Percentiles rank a stretch among this genome's conserved stretches.
Evolutionary conservation across 179 eudicot species (phyloP).

Genomic region (Beta macrorhiza): DNA sequence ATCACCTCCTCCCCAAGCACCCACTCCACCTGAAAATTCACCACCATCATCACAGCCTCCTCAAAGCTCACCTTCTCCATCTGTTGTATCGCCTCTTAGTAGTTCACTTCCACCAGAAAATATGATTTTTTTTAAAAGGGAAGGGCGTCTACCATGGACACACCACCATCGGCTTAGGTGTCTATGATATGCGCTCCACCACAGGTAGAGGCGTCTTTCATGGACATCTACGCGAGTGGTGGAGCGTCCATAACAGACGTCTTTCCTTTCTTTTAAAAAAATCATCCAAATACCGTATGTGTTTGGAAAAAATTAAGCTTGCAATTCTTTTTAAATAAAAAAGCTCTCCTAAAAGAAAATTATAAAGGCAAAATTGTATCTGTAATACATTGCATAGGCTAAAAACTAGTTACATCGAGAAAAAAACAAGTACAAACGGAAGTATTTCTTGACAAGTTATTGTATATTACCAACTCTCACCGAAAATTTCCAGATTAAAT

Average conservation of each 20-base stretch:
- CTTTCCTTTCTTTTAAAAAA: neutral
- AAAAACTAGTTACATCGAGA: too few relatives aligned
- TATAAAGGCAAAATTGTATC: too few relatives aligned
- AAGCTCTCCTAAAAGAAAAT: too few relatives aligned
- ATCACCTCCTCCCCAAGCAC: neutral
- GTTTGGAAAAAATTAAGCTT: too few relatives aligned
- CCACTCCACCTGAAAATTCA: conserved; percentile 26
- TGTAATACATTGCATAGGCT: too few relatives aligned
- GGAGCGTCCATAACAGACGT: neutral
- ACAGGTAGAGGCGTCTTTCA: too few relatives aligned
- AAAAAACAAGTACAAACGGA: too few relatives aligned
- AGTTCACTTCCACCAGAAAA: conserved; percentile 23
- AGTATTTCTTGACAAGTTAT: too few relatives aligned
- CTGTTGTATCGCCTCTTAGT: conserved; percentile 27
- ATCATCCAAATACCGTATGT: neutral
- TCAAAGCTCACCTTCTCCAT: conserved; percentile 33
- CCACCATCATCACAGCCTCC: conserved; percentile 32
- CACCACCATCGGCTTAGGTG: conserved; percentile 20
- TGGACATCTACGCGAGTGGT: conserved; percentile 15
- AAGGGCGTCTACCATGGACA: neutral
- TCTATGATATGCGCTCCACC: neutral
- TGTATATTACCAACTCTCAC: too few relatives aligned
- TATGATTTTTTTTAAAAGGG: too few relatives aligned
- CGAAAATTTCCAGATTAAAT: too few relatives aligned
- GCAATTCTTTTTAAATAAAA: too few relatives aligned